Conservation (phyloP, 768 basidiomycete genomes). For the Tricholoma saponaceum region DNA sequence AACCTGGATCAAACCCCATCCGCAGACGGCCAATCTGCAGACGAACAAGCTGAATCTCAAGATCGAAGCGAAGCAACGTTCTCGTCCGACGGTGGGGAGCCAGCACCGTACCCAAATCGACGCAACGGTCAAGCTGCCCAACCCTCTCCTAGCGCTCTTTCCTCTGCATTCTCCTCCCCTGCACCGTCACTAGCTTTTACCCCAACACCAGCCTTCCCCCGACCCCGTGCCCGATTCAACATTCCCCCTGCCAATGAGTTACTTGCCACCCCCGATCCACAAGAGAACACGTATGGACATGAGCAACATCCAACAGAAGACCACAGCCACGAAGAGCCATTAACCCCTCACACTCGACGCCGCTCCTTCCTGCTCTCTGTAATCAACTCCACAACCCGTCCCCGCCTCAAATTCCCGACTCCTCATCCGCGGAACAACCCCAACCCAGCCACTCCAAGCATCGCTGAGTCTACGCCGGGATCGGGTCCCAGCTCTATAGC, state of each 20-base stretch:
- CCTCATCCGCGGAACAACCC: conserved; percentile 49
- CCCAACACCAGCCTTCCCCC: conserved; percentile 65
- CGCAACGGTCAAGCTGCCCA: conserved; percentile 19
- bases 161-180: conserved; percentile 51
- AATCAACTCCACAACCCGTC: conserved; percentile 78
- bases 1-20: not conserved
- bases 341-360: conserved; percentile 70
- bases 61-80: conserved; percentile 58
- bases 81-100: conserved; percentile 60
- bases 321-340: conserved; percentile 31
- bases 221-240: conserved; percentile 58
- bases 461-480: conserved; percentile 31
- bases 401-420: conserved; percentile 61
- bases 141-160: conserved; percentile 32
- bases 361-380: conserved; percentile 81
- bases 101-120: conserved; percentile 30
- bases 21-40: conserved; percentile 8
- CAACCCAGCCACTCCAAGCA: conserved; percentile 28
- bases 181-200: conserved; percentile 55
- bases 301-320: conserved; percentile 19
- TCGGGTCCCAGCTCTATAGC: conserved; percentile 28
- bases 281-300: conserved; percentile 15
- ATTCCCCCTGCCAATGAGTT: conserved; percentile 41
- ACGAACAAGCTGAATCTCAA: conserved; percentile 15
- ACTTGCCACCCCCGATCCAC: conserved; percentile 31